Conservation (phyloP, 2,329 filamentous ascomycete species). For the Fusarium sp. region DNA sequence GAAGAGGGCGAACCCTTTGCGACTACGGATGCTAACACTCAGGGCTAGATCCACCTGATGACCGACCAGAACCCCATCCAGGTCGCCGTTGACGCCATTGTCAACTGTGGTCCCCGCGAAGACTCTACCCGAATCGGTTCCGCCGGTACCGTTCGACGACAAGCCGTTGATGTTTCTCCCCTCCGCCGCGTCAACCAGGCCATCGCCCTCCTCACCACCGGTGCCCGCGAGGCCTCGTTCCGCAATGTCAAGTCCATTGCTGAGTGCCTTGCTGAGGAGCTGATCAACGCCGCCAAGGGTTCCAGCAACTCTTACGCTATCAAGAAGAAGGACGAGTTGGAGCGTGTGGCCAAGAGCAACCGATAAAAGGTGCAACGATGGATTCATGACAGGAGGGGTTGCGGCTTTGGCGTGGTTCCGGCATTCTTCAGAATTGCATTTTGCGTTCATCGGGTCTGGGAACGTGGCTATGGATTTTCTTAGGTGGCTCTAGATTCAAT, state of each 20-base stretch:
- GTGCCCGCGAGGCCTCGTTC: conserved; percentile 98
- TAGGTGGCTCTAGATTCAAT: conserved; percentile 62
- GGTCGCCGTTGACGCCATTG: conserved; percentile 98
- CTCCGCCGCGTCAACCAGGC: conserved; percentile 99
- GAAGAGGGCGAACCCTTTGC: conserved; percentile 10
- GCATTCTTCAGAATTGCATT: conserved; percentile 65
- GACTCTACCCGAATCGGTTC: conserved; percentile 99
- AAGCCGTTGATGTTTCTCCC: conserved; percentile 99
- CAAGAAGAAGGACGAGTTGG: conserved; percentile 99
- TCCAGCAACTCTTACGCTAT: conserved; percentile 99
- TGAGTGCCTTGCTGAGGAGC: conserved; percentile 99
- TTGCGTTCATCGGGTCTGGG: conserved; percentile 63
- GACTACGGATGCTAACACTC: conserved; percentile 49
- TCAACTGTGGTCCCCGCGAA: conserved; percentile 99
- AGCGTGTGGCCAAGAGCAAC: conserved; percentile 99
- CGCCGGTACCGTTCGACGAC: conserved; percentile 99
- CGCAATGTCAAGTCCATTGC: conserved; percentile 99
- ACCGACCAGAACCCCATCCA: conserved; percentile 99
- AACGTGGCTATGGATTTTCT: conserved; percentile 63
- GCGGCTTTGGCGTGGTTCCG: conserved; percentile 62
- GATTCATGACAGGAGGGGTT: conserved; percentile 57
- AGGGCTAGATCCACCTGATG: conserved; percentile 95
- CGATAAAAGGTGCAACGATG: conserved; percentile 79
- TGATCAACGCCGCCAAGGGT: conserved; percentile 99
- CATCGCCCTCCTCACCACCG: conserved; percentile 98